These are phyloP conservation scores for Stephania japonica DNA, from an alignment of 164 flowering plant species.

Conservation along the genomic window DNA sequence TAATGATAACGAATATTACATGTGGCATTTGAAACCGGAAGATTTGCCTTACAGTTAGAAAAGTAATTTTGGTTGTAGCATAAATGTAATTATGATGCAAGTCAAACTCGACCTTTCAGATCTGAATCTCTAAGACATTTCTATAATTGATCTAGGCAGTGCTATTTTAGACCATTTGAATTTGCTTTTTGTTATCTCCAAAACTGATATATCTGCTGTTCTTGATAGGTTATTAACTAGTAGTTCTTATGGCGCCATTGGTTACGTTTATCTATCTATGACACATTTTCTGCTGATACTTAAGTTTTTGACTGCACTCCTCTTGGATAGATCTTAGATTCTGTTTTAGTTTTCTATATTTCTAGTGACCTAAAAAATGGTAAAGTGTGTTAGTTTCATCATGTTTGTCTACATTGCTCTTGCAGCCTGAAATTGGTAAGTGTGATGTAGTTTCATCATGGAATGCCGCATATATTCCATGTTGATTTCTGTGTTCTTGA, in stretches of 20 bases:
- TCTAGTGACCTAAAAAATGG: neutral
- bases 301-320: no score
- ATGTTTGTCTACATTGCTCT: neutral
- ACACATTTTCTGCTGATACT: neutral
- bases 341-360: no score
- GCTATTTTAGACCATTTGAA: neutral
- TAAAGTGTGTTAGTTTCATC: neutral
- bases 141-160: neutral
- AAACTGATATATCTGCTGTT: neutral
- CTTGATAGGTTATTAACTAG: neutral
- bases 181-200: no score
- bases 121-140: neutral
- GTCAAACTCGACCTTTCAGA: neutral
- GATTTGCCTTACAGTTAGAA: neutral
- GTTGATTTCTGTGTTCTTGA: neutral
- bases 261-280: neutral
- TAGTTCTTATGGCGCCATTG: neutral
- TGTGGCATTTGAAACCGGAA: neutral
- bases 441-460: neutral
- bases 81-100: neutral
- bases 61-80: neutral
- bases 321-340: no score
- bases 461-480: neutral
- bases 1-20: neutral
- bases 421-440: neutral